Evolutionary conservation across 2,329 filamentous ascomycete species (phyloP).

Genomic region (Blastomyces percursus): DNA sequence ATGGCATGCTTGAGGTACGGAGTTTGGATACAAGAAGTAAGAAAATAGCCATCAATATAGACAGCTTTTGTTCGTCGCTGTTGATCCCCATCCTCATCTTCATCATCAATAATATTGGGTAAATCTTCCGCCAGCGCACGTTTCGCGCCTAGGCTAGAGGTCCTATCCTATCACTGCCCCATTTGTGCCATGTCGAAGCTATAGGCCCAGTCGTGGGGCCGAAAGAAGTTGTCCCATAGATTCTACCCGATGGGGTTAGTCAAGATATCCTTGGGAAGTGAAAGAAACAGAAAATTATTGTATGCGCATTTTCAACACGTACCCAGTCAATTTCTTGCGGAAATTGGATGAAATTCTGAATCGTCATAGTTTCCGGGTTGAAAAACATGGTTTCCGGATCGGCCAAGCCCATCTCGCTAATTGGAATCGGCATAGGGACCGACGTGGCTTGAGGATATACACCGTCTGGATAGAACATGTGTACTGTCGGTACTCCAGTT

Average conservation of each 20-base stretch:
- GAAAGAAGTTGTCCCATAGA: conserved; percentile 1
- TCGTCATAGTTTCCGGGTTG: neutral
- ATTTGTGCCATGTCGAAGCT: neutral
- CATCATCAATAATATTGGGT: neutral
- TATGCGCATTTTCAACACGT: neutral
- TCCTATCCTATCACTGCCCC: neutral
- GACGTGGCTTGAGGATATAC: neutral
- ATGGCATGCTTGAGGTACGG: neutral
- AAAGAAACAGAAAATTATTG: neutral
- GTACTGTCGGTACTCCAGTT: neutral
- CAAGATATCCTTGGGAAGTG: neutral
- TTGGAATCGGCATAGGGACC: neutral
- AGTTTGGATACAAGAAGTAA: neutral
- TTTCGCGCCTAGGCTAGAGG: neutral
- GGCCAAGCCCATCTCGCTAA: neutral
- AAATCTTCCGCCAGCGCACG: neutral
- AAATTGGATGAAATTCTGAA: neutral
- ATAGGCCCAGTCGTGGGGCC: neutral
- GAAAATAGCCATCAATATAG: neutral
- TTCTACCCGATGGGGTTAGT: neutral
- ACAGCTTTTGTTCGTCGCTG: neutral
- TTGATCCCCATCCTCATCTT: neutral
- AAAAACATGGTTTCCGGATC: neutral
- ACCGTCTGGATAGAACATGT: neutral
- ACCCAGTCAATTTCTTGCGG: conserved; percentile 1